A percentile compares a stretch with the other conserved stretches of the same genome.
Conservation (phyloP, 192 early-diverging fungal genomes). For the Paraglomus brasilianum region DNA sequence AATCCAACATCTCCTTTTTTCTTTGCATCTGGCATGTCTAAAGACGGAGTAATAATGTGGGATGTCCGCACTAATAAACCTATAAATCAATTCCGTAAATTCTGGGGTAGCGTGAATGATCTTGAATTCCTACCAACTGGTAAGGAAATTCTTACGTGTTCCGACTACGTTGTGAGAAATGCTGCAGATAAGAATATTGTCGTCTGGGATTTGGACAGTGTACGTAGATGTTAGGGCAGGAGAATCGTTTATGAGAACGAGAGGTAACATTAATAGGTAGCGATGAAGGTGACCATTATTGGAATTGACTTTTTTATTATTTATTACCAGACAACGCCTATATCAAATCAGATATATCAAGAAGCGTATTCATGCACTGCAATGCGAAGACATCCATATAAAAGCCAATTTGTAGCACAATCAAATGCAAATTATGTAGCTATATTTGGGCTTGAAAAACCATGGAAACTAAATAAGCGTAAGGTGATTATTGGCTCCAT, state of each 20-base stretch:
- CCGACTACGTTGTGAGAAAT: conserved; percentile 30
- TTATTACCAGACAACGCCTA: conserved; percentile 11
- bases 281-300: conserved; percentile 11
- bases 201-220: conserved; percentile 25
- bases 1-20: conserved; percentile 13
- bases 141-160: conserved; percentile 17
- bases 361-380: conserved; percentile 31
- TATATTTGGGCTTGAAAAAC: conserved; percentile 24
- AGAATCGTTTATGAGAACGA: too few species aligned
- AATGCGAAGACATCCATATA: conserved; percentile 9
- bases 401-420: conserved; percentile 25
- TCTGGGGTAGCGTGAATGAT: conserved; percentile 30
- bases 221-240: too few species aligned
- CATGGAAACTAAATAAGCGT: conserved; percentile 28
- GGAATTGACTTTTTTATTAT: background rate
- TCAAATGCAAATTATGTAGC: conserved; percentile 31
- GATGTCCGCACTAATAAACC: conserved; percentile 25
- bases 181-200: conserved; percentile 29
- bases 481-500: conserved; percentile 9
- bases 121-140: conserved; percentile 28
- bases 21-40: conserved; percentile 27
- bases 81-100: conserved; percentile 25
- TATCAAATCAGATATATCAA: conserved; percentile 33
- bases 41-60: conserved; percentile 30
- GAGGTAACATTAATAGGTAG: too few species aligned